A percentile compares a stretch with the other conserved stretches of the same genome.
Conservation (phyloP, 768 basidiomycete species). For the Suillus lakei region DNA sequence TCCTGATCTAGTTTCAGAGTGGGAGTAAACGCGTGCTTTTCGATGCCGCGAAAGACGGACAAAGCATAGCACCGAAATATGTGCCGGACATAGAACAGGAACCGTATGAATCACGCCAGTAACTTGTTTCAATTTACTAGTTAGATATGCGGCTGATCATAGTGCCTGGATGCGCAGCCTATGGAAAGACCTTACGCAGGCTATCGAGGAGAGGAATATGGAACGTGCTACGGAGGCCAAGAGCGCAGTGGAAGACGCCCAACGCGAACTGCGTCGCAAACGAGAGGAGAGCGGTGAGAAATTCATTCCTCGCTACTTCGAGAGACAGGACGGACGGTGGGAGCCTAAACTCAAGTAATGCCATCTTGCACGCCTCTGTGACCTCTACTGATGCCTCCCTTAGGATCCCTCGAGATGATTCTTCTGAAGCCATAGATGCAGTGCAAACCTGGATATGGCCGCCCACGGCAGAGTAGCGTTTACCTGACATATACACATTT, state of each 20-base stretch:
- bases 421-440: constrained; percentile 62
- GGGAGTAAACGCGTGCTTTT: constrained; percentile 80
- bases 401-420: constrained; percentile 71
- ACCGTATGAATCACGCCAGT: constrained; percentile 87
- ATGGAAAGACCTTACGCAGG: constrained; percentile 84
- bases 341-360: constrained; percentile 77
- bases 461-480: constrained; percentile 16
- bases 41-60: constrained; percentile 78
- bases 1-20: constrained; percentile 43
- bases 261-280: constrained; percentile 77
- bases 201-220: constrained; percentile 90
- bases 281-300: constrained; percentile 75
- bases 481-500: neutral
- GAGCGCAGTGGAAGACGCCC: constrained; percentile 87
- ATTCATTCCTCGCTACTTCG: constrained; percentile 84
- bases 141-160: constrained; percentile 1
- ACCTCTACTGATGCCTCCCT: constrained; percentile 7
- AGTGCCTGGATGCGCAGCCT: constrained; percentile 47
- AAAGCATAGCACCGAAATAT: constrained; percentile 77
- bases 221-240: constrained; percentile 92
- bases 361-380: neutral
- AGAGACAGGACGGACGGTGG: constrained; percentile 78
- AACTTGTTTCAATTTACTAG: constrained; percentile 25
- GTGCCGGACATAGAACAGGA: constrained; percentile 91
- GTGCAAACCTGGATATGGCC: constrained; percentile 85